Percentiles rank a stretch among this genome's conserved stretches.
Conservation (phyloP, 306 rosid species). For the Prunus salicina region DNA sequence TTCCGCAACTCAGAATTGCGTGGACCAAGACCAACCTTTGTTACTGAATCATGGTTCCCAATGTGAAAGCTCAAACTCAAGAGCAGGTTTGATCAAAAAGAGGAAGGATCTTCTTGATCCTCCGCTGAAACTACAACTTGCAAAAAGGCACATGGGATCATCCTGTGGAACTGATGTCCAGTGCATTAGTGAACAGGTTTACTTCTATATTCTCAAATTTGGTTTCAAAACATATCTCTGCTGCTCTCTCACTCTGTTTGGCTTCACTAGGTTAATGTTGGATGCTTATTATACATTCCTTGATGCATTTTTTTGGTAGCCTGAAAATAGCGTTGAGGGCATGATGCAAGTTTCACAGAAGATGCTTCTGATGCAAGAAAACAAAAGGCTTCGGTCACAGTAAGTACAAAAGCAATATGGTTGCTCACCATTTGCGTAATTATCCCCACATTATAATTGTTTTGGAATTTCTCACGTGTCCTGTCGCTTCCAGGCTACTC, state of each 20-base stretch:
- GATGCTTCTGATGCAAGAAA: background rate
- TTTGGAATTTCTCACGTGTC: background rate
- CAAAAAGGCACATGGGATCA: background rate
- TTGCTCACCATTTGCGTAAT: background rate
- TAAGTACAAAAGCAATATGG: constrained; percentile 3
- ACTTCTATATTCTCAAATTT: too few species aligned
- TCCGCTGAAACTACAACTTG: background rate
- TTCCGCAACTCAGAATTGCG: background rate
- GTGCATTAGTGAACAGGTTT: background rate
- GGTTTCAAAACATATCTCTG: background rate
- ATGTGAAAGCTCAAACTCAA: background rate
- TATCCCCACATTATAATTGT: background rate
- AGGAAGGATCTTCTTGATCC: constrained; percentile 5
- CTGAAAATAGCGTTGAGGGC: background rate
- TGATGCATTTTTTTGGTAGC: background rate
- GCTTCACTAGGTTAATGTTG: background rate
- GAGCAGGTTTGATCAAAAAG: background rate
- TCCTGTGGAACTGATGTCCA: background rate
- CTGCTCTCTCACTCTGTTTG: background rate
- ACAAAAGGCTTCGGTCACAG: constrained; percentile 13
- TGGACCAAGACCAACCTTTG: background rate
- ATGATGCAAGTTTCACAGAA: background rate
- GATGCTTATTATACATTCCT: background rate
- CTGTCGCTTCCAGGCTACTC: constrained; percentile 8
- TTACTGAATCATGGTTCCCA: background rate